These are phyloP conservation scores for Astrocystis sublimbata DNA, from an alignment of 495 filamentous ascomycete genomes.

Conservation along the genomic window DNA sequence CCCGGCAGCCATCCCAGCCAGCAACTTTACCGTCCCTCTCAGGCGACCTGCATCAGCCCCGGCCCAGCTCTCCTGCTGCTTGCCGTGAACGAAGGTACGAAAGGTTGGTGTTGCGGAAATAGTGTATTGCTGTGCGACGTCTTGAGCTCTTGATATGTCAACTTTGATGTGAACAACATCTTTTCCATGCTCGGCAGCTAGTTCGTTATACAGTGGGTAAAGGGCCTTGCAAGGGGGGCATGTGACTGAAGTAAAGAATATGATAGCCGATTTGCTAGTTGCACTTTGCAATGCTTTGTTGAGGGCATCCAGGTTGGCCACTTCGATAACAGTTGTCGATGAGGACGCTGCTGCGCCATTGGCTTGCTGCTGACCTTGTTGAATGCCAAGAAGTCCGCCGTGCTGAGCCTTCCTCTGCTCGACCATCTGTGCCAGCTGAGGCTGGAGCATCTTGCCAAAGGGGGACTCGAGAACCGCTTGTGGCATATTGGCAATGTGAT, in stretches of 20 bases:
- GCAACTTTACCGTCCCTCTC: constrained; percentile 67
- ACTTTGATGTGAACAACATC: constrained; percentile 79
- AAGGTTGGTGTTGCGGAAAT: constrained; percentile 86
- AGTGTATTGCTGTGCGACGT: constrained; percentile 65
- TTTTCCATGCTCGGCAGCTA: constrained; percentile 72
- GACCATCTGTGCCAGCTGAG: constrained; percentile 75
- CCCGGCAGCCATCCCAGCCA: constrained; percentile 70
- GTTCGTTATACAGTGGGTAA: constrained; percentile 79
- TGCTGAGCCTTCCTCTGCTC: constrained; percentile 61
- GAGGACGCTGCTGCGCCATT: constrained; percentile 31
- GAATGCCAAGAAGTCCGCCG: constrained; percentile 54
- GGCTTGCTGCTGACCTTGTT: constrained; percentile 33
- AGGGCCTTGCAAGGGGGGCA: constrained; percentile 83
- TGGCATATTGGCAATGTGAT: constrained; percentile 85
- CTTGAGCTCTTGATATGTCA: constrained; percentile 67
- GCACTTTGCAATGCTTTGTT: constrained; percentile 53
- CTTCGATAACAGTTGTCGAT: constrained; percentile 36
- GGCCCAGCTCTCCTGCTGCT: constrained; percentile 76
- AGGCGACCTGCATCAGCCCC: constrained; percentile 71
- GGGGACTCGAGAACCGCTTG: constrained; percentile 85
- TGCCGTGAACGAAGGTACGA: constrained; percentile 77
- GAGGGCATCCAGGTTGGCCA: constrained; percentile 55
- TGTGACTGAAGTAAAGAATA: constrained; percentile 91
- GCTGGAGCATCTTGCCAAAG: constrained; percentile 86
- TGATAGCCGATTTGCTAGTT: constrained; percentile 68